Evolutionary conservation across 2,329 filamentous ascomycete genomes (phyloP).

Genomic region (Cladosporium cucumerinum): DNA sequence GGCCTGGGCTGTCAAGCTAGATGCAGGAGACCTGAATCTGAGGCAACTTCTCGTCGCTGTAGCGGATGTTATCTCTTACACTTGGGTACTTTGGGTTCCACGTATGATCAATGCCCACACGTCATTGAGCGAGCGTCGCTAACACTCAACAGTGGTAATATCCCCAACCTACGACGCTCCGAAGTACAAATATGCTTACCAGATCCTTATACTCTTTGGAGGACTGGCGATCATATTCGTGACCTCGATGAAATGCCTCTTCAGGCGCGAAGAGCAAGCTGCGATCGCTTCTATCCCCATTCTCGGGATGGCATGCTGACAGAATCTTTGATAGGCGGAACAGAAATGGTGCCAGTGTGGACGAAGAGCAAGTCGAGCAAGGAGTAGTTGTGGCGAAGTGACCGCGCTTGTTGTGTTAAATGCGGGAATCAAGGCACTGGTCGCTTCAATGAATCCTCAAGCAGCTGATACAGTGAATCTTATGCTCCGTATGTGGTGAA

Average conservation of each 20-base stretch:
- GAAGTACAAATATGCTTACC: not conserved
- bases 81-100: conserved; percentile 20
- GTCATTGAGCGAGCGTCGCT: not conserved
- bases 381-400: not conserved
- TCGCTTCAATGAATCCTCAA: too few species aligned
- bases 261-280: not conserved
- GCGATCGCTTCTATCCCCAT: too few species aligned
- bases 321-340: not conserved
- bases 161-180: not conserved
- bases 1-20: not conserved
- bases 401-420: not conserved
- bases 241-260: not conserved
- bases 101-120: not conserved
- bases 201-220: not conserved
- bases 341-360: not conserved
- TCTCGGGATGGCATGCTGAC: not conserved
- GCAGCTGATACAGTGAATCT: too few species aligned
- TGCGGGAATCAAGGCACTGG: too few species aligned
- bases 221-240: not conserved
- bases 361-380: not conserved
- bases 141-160: not conserved
- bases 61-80: conserved; percentile 18
- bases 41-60: conserved; percentile 21
- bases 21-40: conserved; percentile 16
- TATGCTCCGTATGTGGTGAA: not conserved